Evolutionary conservation across 1,139 yeast species (phyloP).

Genomic region (Meyerozyma carpophila): DNA sequence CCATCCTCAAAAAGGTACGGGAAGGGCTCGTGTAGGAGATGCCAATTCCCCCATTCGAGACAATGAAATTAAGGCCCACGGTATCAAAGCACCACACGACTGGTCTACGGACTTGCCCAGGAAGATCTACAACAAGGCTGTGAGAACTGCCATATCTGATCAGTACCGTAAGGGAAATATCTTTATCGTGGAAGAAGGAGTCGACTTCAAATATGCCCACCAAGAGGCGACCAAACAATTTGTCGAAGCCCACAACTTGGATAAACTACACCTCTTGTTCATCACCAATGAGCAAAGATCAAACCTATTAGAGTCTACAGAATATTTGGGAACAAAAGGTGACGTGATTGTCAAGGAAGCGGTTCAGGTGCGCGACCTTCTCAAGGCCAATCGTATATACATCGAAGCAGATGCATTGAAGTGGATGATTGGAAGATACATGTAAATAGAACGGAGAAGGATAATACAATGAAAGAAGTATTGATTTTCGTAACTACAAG

Average conservation of each 20-base stretch:
- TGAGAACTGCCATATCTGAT: slow-evolving; percentile 75
- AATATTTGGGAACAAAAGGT: slow-evolving; percentile 43
- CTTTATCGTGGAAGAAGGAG: slow-evolving; percentile 52
- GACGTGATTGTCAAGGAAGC: slow-evolving; percentile 72
- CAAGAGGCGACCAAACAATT: slow-evolving; percentile 54
- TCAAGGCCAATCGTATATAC: slow-evolving; percentile 73
- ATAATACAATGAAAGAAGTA: neutral
- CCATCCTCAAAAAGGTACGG: slow-evolving; percentile 88
- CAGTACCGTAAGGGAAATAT: slow-evolving; percentile 73
- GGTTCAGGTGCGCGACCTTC: slow-evolving; percentile 76
- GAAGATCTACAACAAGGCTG: slow-evolving; percentile 69
- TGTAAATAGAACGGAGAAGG: slow-evolving; percentile 10
- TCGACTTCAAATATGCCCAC: slow-evolving; percentile 46
- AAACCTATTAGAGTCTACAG: slow-evolving; percentile 51
- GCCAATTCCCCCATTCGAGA: slow-evolving; percentile 89
- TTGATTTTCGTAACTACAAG: neutral
- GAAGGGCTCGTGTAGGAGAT: slow-evolving; percentile 94
- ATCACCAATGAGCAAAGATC: slow-evolving; percentile 50
- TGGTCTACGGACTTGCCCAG: slow-evolving; percentile 78
- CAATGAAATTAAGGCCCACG: slow-evolving; percentile 88
- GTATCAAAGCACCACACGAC: slow-evolving; percentile 86
- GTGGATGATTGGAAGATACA: slow-evolving; percentile 34
- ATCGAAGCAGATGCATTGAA: slow-evolving; percentile 73
- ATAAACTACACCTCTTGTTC: slow-evolving; percentile 58
- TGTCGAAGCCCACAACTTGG: slow-evolving; percentile 50